These are phyloP conservation scores for Aspergillus nidulans DNA, from an alignment of 495 filamentous ascomycete species.

Conservation along the genomic window DNA sequence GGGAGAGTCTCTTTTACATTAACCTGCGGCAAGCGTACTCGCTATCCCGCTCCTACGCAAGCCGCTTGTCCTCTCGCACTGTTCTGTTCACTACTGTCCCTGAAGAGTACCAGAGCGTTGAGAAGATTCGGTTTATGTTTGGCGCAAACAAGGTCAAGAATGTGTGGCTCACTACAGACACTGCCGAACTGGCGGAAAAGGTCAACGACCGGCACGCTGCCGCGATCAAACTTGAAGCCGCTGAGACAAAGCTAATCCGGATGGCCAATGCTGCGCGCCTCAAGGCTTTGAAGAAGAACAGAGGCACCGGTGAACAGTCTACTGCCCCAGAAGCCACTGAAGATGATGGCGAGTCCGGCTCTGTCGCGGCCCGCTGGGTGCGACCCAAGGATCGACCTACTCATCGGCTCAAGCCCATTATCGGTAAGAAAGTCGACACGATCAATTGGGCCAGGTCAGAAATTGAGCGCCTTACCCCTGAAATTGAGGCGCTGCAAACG, in stretches of 20 bases:
- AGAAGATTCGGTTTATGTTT: slow-evolving; percentile 73
- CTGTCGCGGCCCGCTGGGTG: slow-evolving; percentile 75
- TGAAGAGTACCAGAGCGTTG: slow-evolving; percentile 63
- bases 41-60: slow-evolving; percentile 79
- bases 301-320: slow-evolving; percentile 41
- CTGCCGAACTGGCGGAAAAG: slow-evolving; percentile 73
- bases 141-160: slow-evolving; percentile 67
- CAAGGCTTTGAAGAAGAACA: slow-evolving; percentile 70
- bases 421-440: slow-evolving; percentile 83
- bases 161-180: slow-evolving; percentile 82
- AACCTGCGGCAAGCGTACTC: slow-evolving; percentile 94
- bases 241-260: slow-evolving; percentile 83
- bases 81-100: slow-evolving; percentile 91
- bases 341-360: slow-evolving; percentile 65
- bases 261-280: slow-evolving; percentile 72
- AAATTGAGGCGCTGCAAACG: slow-evolving; percentile 70
- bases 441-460: slow-evolving; percentile 85
- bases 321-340: slow-evolving; percentile 33
- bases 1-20: slow-evolving; percentile 91
- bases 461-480: slow-evolving; percentile 75
- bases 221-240: slow-evolving; percentile 81
- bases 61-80: slow-evolving; percentile 87
- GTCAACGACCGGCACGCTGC: slow-evolving; percentile 81
- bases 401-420: slow-evolving; percentile 70
- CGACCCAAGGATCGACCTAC: slow-evolving; percentile 77